Evolutionary conservation across 768 basidiomycete genomes (phyloP), one percentile per base, ranked within the genome.

Genomic region (Kwoniella bestiolae): DNA sequence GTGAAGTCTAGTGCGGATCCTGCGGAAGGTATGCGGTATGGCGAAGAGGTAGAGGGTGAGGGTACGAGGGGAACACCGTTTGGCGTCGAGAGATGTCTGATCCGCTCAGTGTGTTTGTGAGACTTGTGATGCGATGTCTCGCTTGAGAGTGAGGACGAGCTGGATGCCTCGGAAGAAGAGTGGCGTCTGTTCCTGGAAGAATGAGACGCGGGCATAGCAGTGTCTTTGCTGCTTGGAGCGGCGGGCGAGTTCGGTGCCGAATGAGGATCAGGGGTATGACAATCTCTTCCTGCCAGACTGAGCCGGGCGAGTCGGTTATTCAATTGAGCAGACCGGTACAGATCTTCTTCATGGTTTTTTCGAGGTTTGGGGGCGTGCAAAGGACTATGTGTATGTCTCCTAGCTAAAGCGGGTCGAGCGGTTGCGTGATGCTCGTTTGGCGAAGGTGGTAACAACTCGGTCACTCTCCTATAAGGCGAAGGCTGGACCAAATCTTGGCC

Each of bases 241-340:
- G 23, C 0, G 9, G 21, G 60, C 26, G 56, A 44, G 35, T 34
- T 29, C 3, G 56, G 29, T 41, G 56, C 11, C 16, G 18, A 16
- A n/a, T 62, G 21, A 21, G 56, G 63, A 31, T 64, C 63, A 0
- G 63, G 56, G 7, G 56, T 64, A 29, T 31, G 55, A 31, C 56
- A 56, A 0, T 45, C n/a, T 28, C 46, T 18, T 16, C 53, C 56
- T 25, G 32, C 26, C 28, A 64, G 35, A 46, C 56, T 64, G 34
- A 64, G 63, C 57, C 63, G 21, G 4, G 63, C 63, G 29, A 64
- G 55, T 50, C 63, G 38, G 44, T 46, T 49, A 21, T 64, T 64
- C 55, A 64, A 5, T 29, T 64, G 63, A 2, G 63, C 63, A 0
- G 63, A 64, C 14, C 63, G 53, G 16, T 38, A 31, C 0, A 64